phyloP scores from a whole-genome alignment of 495 filamentous ascomycete genomes.

The Arthonia radiata region DNA sequence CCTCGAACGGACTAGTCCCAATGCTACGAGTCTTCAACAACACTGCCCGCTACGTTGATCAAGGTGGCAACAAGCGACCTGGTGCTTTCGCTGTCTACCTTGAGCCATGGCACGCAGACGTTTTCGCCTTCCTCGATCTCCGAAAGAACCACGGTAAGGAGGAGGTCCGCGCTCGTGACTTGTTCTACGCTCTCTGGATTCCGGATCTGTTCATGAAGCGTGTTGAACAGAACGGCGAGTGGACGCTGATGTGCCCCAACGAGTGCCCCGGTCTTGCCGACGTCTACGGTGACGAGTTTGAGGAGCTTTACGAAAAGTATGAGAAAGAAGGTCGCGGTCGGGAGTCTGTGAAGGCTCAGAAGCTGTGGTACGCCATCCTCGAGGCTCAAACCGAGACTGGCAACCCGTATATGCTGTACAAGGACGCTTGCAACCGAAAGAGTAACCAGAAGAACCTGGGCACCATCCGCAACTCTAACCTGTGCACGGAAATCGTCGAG shows the following conservation, averaged over 20 bases:
- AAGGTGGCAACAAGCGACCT: constrained; percentile 96
- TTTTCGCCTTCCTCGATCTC: constrained; percentile 90
- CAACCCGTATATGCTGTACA: constrained; percentile 98
- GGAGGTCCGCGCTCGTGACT: constrained; percentile 83
- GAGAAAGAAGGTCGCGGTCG: constrained; percentile 75
- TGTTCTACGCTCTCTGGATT: constrained; percentile 96
- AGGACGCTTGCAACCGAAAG: constrained; percentile 93
- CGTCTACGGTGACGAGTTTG: constrained; percentile 92
- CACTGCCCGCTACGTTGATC: constrained; percentile 92
- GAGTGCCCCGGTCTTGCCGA: constrained; percentile 88
- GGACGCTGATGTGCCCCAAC: constrained; percentile 94
- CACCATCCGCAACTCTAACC: constrained; percentile 91
- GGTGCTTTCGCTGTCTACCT: constrained; percentile 97
- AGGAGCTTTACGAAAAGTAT: constrained; percentile 75
- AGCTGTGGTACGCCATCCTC: constrained; percentile 95
- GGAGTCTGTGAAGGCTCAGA: constrained; percentile 83
- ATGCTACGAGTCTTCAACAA: constrained; percentile 99
- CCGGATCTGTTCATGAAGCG: constrained; percentile 99
- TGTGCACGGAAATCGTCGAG: constrained; percentile 96
- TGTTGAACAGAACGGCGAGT: constrained; percentile 80
- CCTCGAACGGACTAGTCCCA: constrained; percentile 88
- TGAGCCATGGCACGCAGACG: constrained; percentile 97
- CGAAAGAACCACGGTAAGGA: constrained; percentile 99
- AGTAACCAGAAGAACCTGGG: constrained; percentile 99
- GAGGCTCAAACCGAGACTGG: constrained; percentile 97